Evolutionary conservation across 768 basidiomycete species (phyloP), one percentile per base, ranked within the genome.

Genomic region (Amanita jacksonii): DNA sequence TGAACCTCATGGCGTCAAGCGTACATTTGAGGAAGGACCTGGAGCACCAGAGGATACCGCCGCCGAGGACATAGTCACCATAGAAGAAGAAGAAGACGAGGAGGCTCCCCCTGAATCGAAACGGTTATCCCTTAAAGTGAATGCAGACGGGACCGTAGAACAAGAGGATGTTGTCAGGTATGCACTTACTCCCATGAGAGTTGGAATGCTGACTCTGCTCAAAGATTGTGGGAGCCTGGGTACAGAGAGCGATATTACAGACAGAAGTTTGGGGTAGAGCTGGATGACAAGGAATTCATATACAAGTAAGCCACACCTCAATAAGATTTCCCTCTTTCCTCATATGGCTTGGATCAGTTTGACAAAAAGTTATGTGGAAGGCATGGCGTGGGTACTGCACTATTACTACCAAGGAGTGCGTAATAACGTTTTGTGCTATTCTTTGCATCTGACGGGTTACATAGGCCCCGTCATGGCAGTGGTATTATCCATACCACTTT

Each of bases 401-500:
- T 99, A 99, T 62, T 98, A 99, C 59, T 99, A 98, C 59, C 94
- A 98, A 73, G 96, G 96, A 55, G 92, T 96, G 62, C 49, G 79
- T 63, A n/a, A n/a, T n/a, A n/a, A n/a, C n/a, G n/a, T n/a, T n/a
- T n/a, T n/a, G 18, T 27, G 42, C 15, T 39, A 31, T 33, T 4
- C 42, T 16, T 47, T 12, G 47, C 56, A 55, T 38, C 49, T 46
- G 30, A 24, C 32, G 13, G 3, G 25, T 43, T 20, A 45, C 28
- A 30, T 37, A 85, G 89, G 79, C 87, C 6, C 86, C 88, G 3
- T 96, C 93, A 2, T 98, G 94, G 94, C 80, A 92, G 56, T 99
- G 96, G 96, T 99, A 85, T 65, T 98, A 97, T 61, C 96, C 96
- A 1, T 93, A 85, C 56, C 96, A 99, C 62, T 99, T 96, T 60